phyloP scores from a whole-genome alignment of 2,329 filamentous ascomycete genomes.

The Talaromyces rugulosus region DNA sequence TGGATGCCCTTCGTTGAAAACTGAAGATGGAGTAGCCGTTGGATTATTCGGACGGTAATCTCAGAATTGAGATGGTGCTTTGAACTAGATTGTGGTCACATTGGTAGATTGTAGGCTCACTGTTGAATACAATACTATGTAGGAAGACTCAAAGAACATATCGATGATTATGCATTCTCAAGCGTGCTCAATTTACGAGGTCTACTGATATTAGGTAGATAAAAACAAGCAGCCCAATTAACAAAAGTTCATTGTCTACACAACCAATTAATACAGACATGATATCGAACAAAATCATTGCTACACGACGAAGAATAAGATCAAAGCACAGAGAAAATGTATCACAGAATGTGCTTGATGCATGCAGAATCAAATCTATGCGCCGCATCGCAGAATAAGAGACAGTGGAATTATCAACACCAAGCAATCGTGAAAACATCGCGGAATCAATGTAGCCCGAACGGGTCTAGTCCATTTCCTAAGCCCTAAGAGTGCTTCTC shows the following conservation, averaged over 20 bases:
- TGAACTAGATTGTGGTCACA: no score
- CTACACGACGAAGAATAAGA: neutral
- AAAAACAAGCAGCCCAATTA: neutral
- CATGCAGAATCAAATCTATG: neutral
- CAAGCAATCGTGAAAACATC: neutral
- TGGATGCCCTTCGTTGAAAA: no score
- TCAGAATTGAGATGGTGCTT: no score
- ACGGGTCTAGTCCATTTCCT: neutral
- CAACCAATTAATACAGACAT: neutral
- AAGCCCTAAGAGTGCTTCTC: neutral
- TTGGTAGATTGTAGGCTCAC: no score
- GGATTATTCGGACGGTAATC: no score
- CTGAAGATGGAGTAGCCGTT: no score
- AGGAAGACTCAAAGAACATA: neutral
- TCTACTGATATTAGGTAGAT: no score
- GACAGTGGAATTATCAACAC: neutral
- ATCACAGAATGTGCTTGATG: neutral
- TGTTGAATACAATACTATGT: neutral
- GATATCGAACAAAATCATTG: neutral
- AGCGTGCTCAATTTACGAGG: no score
- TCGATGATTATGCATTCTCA: neutral
- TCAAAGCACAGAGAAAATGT: neutral
- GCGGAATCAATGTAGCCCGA: neutral
- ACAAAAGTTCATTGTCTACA: neutral
- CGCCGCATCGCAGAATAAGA: neutral